A percentile compares a stretch with the other conserved stretches of the same genome.
These are phyloP conservation scores for Anaeromyces robustus DNA, from an alignment of 192 early-diverging fungal genomes.

Conservation along the genomic window DNA sequence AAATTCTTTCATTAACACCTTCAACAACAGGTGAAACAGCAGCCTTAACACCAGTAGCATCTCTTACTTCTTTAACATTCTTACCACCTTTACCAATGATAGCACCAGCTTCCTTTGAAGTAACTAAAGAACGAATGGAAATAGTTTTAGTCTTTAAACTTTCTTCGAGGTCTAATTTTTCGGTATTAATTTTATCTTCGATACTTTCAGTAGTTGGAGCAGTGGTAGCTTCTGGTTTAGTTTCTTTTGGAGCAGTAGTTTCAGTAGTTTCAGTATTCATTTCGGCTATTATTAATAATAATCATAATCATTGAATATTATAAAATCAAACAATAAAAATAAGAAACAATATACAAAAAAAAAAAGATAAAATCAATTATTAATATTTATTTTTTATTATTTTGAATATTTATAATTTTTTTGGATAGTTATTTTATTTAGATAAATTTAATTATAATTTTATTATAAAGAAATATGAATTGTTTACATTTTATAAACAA, in stretches of 20 bases:
- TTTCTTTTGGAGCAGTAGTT: background rate
- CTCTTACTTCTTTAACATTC: slow-evolving; percentile 54
- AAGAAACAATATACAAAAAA: too few relatives aligned
- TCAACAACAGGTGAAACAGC: slow-evolving; percentile 81
- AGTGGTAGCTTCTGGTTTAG: background rate
- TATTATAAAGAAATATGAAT: too few relatives aligned
- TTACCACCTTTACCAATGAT: background rate
- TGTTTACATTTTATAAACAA: too few relatives aligned
- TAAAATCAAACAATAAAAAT: too few relatives aligned
- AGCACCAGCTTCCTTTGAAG: background rate
- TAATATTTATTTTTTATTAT: too few relatives aligned
- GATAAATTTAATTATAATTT: too few relatives aligned
- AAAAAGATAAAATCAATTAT: too few relatives aligned
- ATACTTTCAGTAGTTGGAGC: background rate
- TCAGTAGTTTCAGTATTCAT: background rate
- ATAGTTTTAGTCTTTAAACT: background rate
- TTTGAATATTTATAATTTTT: too few relatives aligned
- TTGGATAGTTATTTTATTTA: too few relatives aligned
- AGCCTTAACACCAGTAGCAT: slow-evolving; percentile 70
- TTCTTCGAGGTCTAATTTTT: background rate
- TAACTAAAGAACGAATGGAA: background rate
- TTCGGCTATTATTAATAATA: background rate
- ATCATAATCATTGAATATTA: too few relatives aligned
- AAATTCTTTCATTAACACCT: slow-evolving; percentile 65
- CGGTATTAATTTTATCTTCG: background rate